Evolutionary conservation across 352 stramenopile genomes (phyloP), one percentile per base, ranked within the genome.

Genomic region (Thalassiosira mediterranea): DNA sequence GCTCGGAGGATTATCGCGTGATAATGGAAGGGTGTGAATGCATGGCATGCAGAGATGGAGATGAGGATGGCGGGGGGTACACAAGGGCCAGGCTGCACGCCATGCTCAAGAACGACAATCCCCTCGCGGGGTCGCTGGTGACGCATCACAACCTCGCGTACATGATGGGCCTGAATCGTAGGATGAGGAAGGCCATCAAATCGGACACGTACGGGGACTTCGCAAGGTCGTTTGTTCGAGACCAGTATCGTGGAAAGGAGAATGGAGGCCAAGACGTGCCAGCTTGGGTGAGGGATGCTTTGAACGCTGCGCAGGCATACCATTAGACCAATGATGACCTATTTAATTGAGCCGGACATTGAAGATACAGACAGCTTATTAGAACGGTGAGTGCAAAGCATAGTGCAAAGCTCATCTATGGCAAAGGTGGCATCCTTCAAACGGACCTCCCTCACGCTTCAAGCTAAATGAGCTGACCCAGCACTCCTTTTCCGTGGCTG

Each of bases 91-190:
- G 83, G 31, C 68, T 96, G n/a, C 86, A 95, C 57, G 42, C 70
- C 0, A 81, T 94, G 48, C 56, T 94, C 1, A 93, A 92, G 54
- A 76, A 86, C 7, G 77, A 83, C 42, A 90, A 91, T 79, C 64
- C 88, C 21, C 8, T 94, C 1, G 88, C 82, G 38, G 78, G 83
- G 7, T 88, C 94, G 63, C 67, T 95, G 19, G 56, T 96, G 32
- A 95, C 91, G 37, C 79, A 91, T 62, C 92, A 96, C 73, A 96
- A 96, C 72, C 72, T 96, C 49, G 78, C 78, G 10, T 96, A 95
- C 66, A 95, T 96, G 91, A 93, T 94, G 87, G 40, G 48, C 37
- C 54, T 96, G n/a, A 90, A 88, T 31, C 74, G 79, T 19, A 62
- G 62, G 31, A 95, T 96, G 92, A 84, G 92, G 65, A 52, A 86